A percentile compares a stretch with the other conserved stretches of the same genome.
Conservation (phyloP, 805 yeast genomes). For the Metschnikowia matae region DNA sequence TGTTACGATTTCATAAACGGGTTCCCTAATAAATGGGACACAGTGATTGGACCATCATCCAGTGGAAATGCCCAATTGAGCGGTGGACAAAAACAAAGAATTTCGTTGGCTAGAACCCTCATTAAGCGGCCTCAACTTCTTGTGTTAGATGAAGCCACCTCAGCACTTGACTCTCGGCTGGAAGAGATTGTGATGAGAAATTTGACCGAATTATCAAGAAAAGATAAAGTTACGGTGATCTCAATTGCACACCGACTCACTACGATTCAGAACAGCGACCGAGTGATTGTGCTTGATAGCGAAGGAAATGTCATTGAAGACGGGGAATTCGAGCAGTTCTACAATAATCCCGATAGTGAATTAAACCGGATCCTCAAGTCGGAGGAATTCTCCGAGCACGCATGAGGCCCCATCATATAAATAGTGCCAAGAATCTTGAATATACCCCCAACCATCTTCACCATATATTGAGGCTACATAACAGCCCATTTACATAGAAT, state of each 20-base stretch:
- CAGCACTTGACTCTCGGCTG: conserved; percentile 85
- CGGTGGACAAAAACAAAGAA: conserved; percentile 93
- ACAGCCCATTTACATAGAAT: background rate
- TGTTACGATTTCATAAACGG: conserved; percentile 62
- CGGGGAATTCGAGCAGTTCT: conserved; percentile 53
- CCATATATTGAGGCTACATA: too few species aligned
- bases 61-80: conserved; percentile 79
- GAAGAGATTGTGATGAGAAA: conserved; percentile 83
- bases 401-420: background rate
- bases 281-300: conserved; percentile 63
- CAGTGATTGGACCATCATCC: conserved; percentile 70
- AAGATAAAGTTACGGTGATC: conserved; percentile 58
- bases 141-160: conserved; percentile 90
- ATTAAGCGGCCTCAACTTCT: conserved; percentile 75
- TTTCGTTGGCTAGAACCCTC: conserved; percentile 86
- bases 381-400: conserved; percentile 14
- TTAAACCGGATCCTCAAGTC: conserved; percentile 41
- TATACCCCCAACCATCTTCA: background rate
- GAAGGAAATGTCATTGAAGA: conserved; percentile 64
- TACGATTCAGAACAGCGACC: conserved; percentile 78
- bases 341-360: conserved; percentile 41
- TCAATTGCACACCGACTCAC: conserved; percentile 90
- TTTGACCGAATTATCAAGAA: conserved; percentile 47
- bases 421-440: background rate
- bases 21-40: conserved; percentile 80